Percentiles rank a stretch among this genome's conserved stretches.
phyloP scores from a whole-genome alignment of 176 grass and related monocot species.

The Aegilops bicornis region DNA sequence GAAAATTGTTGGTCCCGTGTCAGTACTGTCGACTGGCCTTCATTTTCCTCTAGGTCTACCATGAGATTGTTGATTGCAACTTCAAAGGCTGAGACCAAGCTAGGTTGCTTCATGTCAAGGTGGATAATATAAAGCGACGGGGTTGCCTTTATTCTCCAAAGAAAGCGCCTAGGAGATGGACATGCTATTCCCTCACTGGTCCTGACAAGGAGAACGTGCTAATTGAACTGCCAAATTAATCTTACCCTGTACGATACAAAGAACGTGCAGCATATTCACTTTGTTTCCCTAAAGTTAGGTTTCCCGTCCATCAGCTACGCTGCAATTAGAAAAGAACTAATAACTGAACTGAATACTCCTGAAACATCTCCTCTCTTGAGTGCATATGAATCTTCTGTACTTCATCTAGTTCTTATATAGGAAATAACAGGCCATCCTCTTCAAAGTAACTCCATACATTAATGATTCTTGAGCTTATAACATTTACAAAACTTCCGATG shows the following conservation, averaged over 20 bases:
- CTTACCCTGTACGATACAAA: background rate
- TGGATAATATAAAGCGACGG: background rate
- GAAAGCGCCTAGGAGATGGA: background rate
- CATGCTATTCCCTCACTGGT: background rate
- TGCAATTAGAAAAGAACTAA: background rate
- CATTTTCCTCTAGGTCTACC: background rate
- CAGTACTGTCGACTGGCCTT: background rate
- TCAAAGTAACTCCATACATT: background rate
- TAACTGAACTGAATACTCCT: background rate
- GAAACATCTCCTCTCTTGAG: background rate
- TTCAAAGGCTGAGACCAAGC: background rate
- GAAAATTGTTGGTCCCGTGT: background rate
- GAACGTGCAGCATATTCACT: background rate
- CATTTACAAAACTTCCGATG: background rate
- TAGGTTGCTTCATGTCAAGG: background rate
- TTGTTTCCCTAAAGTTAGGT: background rate
- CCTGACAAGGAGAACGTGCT: background rate
- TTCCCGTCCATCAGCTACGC: no score
- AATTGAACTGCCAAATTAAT: background rate
- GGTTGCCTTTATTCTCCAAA: background rate
- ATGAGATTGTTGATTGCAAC: background rate
- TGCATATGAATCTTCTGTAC: background rate
- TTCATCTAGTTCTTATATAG: background rate
- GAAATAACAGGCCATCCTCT: background rate
- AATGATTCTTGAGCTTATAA: background rate